Base-by-base conservation (phyloP, 495 filamentous ascomycete species). In the Neurospora pannonica region DNA sequence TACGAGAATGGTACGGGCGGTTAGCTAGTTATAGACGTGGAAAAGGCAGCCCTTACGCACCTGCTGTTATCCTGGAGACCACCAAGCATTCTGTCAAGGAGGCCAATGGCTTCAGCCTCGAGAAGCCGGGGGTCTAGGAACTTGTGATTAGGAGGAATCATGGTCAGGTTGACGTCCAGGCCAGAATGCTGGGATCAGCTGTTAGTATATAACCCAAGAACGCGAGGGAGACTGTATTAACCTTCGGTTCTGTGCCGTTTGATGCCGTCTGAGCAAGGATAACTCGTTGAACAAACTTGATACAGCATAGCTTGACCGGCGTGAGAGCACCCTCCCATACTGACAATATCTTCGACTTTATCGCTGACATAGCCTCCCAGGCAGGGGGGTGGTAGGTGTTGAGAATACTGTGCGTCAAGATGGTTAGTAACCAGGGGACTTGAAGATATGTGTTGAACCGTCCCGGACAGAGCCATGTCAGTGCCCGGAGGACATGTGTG, bases 221-320 rank as follows among this genome's bases (percentile, higher is more conserved):
- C 84, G 46, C 10, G 21, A 38, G 38, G 17, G 38, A 69, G 60
- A 70, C 28, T 15, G 21, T 24, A 72, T 91, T 70, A 88, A 97
- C 95, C 85, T 93, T 90, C 74, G 93, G 93, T 81, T 98, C 96
- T 37, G 90, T 86, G 76, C 94, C 91, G 75, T 90, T 83, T 43
- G 94, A 94, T 17, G 91, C 91, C 8, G 94, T 98, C 81, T 99
- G 95, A 8, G 93, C 91, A 72, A 97, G 91, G 60, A 99, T 92
- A 42, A 98, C 94, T 36, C 93, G 89, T 84, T 98, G 95, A 19
- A 93, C 90, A 79, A 99, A 98, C 80, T 99, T 99, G 87, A 98
- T 92, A 82, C 96, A 98, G 86, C 94, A 95, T 79, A 98, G 88
- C 79, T 91, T 92, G 62, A 98, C 89, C 1, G 93, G 90, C 10